Evolutionary conservation across 495 filamentous ascomycete genomes (phyloP), one percentile per base, ranked within the genome.

Genomic region (Filosporella fistucella): DNA sequence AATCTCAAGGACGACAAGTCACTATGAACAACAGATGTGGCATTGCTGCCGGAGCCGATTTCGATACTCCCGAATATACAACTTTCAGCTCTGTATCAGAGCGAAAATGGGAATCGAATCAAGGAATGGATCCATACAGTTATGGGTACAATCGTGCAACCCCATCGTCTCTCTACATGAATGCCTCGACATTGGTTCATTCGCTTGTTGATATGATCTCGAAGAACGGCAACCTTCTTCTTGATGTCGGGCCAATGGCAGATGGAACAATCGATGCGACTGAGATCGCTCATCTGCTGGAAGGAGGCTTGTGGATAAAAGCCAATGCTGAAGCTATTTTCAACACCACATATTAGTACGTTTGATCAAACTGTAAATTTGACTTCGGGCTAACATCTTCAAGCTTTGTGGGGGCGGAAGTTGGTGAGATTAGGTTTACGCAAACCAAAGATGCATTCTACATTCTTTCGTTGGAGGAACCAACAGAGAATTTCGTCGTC

Each of bases 141-240:
- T 80, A 76, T 55, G 75, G 76, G 9, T 80, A 75, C 52, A 80
- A 80, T 51, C 59, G 64, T 3, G 74, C 72, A 0, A 78, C 75
- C 3, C 67, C 74, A 0, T 25, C 52, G 1, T 53, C 48, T 0
- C 61, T 59, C 21, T 80, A 80, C 49, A 68, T 80, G 67, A 77
- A 72, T 37, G 74, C 75, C 8, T 63, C 49, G 21, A 58, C 48
- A 6, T 63, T 78, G 28, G 63, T 78, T 0, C 61, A 57, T 17
- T 61, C 55, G 6, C 62, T 80, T 0, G 61, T 78, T 10, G 75
- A 80, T 35, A 70, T 78, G 45, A 66, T 78, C 4, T 61, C 66
- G 35, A 78, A 80, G 57, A 78, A 78, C 45, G 76, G 76, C 0
- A 78, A 80, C 44, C 70, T 80, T 54, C 45, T 80, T 30, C 63